Evolutionary conservation across 345 rosid species (phyloP).

Genomic region (Aethionema arabicum): DNA sequence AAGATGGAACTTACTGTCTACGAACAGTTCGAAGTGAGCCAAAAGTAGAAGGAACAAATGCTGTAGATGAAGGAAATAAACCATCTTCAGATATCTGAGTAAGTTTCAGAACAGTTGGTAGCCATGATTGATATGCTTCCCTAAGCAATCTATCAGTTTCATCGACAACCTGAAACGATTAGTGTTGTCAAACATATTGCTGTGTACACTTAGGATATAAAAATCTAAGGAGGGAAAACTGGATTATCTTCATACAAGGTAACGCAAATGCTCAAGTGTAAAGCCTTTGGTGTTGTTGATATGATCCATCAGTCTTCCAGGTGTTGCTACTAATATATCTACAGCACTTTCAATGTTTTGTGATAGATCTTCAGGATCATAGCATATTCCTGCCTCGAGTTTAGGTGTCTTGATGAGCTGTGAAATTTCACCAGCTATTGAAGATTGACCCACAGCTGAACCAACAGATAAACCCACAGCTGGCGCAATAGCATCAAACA

Average conservation of each 20-base stretch:
- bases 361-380: conserved; percentile 61
- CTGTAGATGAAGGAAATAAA: conserved; percentile 35
- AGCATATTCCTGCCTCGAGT: conserved; percentile 84
- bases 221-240: conserved; percentile 3
- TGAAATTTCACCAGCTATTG: conserved; percentile 79
- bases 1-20: conserved; percentile 61
- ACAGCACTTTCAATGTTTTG: conserved; percentile 64
- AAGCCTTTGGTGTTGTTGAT: conserved; percentile 82
- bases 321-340: conserved; percentile 94
- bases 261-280: conserved; percentile 89
- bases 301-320: conserved; percentile 99
- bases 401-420: conserved; percentile 70
- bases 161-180: conserved; percentile 76
- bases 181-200: neutral
- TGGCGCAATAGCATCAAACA: conserved; percentile 87
- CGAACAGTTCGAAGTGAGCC: conserved; percentile 71
- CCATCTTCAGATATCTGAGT: conserved; percentile 44
- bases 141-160: conserved; percentile 94
- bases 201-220: neutral
- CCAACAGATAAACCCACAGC: conserved; percentile 93
- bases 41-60: conserved; percentile 43
- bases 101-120: conserved; percentile 77
- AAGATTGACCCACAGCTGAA: conserved; percentile 92
- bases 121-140: conserved; percentile 96
- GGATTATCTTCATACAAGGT: conserved; percentile 59